These are phyloP conservation scores for Fusarium sp. DNA, from an alignment of 2,329 filamentous ascomycete genomes.

Conservation along the genomic window DNA sequence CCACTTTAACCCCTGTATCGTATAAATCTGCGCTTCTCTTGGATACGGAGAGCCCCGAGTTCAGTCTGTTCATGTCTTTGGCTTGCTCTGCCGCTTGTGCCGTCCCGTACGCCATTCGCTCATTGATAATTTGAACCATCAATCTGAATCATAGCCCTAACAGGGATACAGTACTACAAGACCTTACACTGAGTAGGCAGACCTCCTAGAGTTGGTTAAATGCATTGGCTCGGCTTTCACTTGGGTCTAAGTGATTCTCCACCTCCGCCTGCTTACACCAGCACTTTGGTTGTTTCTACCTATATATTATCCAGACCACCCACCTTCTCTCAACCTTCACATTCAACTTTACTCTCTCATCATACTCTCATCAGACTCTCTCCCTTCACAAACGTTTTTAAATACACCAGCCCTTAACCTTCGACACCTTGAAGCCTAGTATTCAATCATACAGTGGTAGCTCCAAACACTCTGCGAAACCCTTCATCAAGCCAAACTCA, in stretches of 20 bases:
- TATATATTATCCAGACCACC: conserved; percentile 27
- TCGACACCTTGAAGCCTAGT: background rate
- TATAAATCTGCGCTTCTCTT: conserved; percentile 13
- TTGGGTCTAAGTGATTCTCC: conserved; percentile 10
- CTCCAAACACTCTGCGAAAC: background rate
- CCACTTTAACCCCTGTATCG: conserved; percentile 16
- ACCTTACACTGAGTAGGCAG: conserved; percentile 6
- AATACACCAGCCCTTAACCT: conserved; percentile 7
- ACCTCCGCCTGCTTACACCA: background rate
- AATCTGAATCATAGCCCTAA: conserved; percentile 28
- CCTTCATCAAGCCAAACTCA: conserved; percentile 16
- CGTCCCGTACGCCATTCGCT: conserved; percentile 16
- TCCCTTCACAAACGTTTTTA: conserved; percentile 6
- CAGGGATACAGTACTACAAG: conserved; percentile 34
- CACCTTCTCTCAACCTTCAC: conserved; percentile 8
- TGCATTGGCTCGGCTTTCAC: conserved; percentile 20
- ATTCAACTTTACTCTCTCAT: background rate
- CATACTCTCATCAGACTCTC: conserved; percentile 2
- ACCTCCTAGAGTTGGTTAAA: conserved; percentile 23
- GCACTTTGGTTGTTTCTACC: background rate
- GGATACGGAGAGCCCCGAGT: conserved; percentile 15
- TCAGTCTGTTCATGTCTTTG: conserved; percentile 8
- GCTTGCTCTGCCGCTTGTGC: conserved; percentile 19
- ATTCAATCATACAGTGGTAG: background rate
- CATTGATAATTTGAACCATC: conserved; percentile 18